phyloP scores from a whole-genome alignment of 495 filamentous ascomycete species.

The Penicillium mononematosum region DNA sequence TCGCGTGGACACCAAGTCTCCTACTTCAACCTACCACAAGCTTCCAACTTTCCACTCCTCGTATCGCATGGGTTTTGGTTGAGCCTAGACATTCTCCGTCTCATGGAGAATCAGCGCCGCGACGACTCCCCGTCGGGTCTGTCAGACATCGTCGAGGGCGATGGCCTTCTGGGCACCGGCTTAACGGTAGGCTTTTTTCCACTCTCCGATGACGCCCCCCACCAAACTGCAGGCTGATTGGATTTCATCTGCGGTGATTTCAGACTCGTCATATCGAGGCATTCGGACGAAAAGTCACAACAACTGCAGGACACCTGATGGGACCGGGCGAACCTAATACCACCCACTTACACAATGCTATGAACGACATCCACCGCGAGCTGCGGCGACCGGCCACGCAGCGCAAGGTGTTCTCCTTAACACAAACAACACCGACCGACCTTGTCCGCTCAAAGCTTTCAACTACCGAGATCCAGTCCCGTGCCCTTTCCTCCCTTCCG shows the following conservation, averaged over 20 bases:
- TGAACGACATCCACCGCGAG: conserved; percentile 86
- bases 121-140: conserved; percentile 49
- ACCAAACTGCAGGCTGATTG: conserved; percentile 12
- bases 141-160: conserved; percentile 48
- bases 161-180: conserved; percentile 52
- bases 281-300: conserved; percentile 91
- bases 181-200: conserved; percentile 44
- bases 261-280: conserved; percentile 88
- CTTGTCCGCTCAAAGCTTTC: conserved; percentile 90
- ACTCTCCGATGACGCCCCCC: conserved; percentile 4
- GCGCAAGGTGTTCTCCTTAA: conserved; percentile 83
- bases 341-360: conserved; percentile 75
- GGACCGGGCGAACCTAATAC: conserved; percentile 59
- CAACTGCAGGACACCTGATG: conserved; percentile 87
- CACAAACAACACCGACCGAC: conserved; percentile 85
- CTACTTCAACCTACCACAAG: conserved; percentile 22
- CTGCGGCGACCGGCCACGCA: conserved; percentile 79
- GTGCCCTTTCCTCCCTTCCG: conserved; percentile 82
- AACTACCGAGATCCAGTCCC: conserved; percentile 88
- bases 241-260: conserved; percentile 7
- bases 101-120: conserved; percentile 48
- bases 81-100: conserved; percentile 26
- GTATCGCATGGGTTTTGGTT: conserved; percentile 36
- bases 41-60: conserved; percentile 15
- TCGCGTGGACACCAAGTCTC: conserved; percentile 38